Evolutionary conservation across 2,329 filamentous ascomycete genomes (phyloP), one percentile per base, ranked within the genome.

Genomic region (Neofusicoccum cordaticola): DNA sequence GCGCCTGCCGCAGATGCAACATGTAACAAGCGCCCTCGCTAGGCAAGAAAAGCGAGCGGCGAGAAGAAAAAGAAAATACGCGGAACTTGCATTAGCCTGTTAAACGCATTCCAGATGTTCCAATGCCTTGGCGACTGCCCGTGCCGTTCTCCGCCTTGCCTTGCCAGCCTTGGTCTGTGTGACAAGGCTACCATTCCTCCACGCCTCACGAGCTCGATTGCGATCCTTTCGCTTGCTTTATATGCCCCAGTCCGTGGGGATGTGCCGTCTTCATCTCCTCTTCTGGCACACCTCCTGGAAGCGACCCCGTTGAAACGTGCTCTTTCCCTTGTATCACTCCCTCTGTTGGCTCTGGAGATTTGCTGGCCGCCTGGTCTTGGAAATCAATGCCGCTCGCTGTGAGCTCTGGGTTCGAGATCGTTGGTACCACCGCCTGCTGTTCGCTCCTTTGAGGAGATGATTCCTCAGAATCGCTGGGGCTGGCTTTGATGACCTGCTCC

Each of bases 211-310:
- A 62, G 44, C 60, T 62, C 19, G 47, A n/a, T 12, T 41, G 9
- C 17, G 35, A 62, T 4, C 66, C 70, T 17, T 69, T 66, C 37
- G 39, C 35, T 31, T 15, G 37, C 60, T 64, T 68, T 53, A 77
- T 48, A 64, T 76, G 74, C 2, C 73, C 73, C 22, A 78, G 52
- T 3, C 61, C 63, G 65, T 77, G 75, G 51, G 75, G 73, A 19
- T 74, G 75, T 1, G 71, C 70, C 19, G 72, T 71, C 57, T 76
- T 73, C 69, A 79, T 70, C 52, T 81, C 72, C 7, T 72, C 70
- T 66, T 80, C 78, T 11, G 78, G 76, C 27, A 70, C 70, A 2
- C 80, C 80, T 42, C 72, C 79, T 0, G 80, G 79, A 3, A 81
- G 70, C n/a, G 78, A 75, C n/a, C 72, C 68, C 1, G 79, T 81